Conservation (phyloP, 1,139 yeast genomes). For the Pichia kudriavzevii region DNA sequence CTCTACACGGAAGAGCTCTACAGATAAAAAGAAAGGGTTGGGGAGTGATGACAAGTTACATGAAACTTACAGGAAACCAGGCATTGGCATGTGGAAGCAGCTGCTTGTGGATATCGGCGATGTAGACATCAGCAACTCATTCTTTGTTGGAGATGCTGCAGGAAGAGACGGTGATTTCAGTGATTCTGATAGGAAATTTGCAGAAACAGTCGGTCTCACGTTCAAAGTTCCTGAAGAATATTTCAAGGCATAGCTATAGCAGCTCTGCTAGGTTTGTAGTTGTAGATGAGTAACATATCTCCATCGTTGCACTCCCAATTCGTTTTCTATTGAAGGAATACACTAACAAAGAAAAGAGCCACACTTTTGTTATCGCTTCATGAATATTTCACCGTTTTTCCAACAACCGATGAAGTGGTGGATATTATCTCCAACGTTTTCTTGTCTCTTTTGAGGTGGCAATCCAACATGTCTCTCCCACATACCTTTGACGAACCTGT, state of each 20-base stretch:
- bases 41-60: slow-evolving; percentile 33
- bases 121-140: slow-evolving; percentile 34
- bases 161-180: slow-evolving; percentile 73
- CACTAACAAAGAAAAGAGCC: too few relatives aligned
- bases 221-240: slow-evolving; percentile 68
- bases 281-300: too few relatives aligned
- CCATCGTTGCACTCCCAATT: too few relatives aligned
- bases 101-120: slow-evolving; percentile 22
- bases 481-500: slow-evolving; percentile 48
- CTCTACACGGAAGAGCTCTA: slow-evolving; percentile 44
- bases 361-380: too few relatives aligned
- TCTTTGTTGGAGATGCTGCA: slow-evolving; percentile 95
- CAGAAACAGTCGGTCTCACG: slow-evolving; percentile 42
- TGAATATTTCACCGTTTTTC: too few relatives aligned
- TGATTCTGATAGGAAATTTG: slow-evolving; percentile 69
- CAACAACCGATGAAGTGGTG: too few relatives aligned
- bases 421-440: too few relatives aligned
- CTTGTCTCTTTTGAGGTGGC: too few relatives aligned
- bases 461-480: slow-evolving; percentile 24
- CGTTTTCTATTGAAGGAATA: too few relatives aligned
- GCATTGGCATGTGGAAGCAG: slow-evolving; percentile 42
- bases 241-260: slow-evolving; percentile 5
- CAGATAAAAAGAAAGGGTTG: slow-evolving; percentile 19
- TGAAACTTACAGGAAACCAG: slow-evolving; percentile 60
- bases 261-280: too few relatives aligned